phyloP scores from a whole-genome alignment of 768 basidiomycete genomes.

The Kondoa subrosea region DNA sequence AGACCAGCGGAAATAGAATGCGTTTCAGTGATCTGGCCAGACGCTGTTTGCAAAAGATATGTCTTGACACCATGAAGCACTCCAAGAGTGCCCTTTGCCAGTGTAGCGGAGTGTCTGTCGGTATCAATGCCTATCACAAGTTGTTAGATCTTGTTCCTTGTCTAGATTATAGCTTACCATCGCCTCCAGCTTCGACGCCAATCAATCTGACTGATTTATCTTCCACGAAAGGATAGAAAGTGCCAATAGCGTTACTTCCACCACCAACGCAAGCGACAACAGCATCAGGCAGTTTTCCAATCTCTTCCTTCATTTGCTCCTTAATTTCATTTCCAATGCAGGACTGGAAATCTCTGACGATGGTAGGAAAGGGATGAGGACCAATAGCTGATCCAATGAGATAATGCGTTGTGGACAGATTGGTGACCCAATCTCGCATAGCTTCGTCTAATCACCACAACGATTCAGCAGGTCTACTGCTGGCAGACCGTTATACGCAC shows the following conservation, averaged over 20 bases:
- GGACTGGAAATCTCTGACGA: slow-evolving; percentile 94
- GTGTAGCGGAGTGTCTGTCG: slow-evolving; percentile 75
- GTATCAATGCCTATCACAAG: slow-evolving; percentile 73
- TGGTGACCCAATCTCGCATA: slow-evolving; percentile 96
- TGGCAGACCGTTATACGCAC: slow-evolving; percentile 16
- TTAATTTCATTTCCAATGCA: slow-evolving; percentile 93
- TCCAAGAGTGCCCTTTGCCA: slow-evolving; percentile 76
- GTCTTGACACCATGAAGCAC: slow-evolving; percentile 92
- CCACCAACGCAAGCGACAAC: slow-evolving; percentile 96
- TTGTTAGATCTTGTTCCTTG: too few species aligned
- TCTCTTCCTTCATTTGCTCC: slow-evolving; percentile 50
- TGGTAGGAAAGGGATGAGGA: slow-evolving; percentile 96
- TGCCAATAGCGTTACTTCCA: slow-evolving; percentile 86
- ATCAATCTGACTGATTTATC: slow-evolving; percentile 70
- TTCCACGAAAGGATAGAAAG: slow-evolving; percentile 89
- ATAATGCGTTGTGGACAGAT: slow-evolving; percentile 83
- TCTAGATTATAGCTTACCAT: slow-evolving; percentile 46
- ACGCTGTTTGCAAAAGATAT: slow-evolving; percentile 72
- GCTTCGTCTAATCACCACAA: slow-evolving; percentile 49
- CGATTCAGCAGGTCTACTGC: neutral
- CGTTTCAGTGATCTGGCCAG: slow-evolving; percentile 90
- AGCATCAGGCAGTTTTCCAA: slow-evolving; percentile 77
- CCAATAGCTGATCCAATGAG: slow-evolving; percentile 94
- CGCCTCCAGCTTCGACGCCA: slow-evolving; percentile 94
- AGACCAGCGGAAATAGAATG: slow-evolving; percentile 92